A percentile compares a stretch with the other conserved stretches of the same genome.
Conservation (phyloP, 2,329 filamentous ascomycete species). For the Atkinsonella hypoxylon region DNA sequence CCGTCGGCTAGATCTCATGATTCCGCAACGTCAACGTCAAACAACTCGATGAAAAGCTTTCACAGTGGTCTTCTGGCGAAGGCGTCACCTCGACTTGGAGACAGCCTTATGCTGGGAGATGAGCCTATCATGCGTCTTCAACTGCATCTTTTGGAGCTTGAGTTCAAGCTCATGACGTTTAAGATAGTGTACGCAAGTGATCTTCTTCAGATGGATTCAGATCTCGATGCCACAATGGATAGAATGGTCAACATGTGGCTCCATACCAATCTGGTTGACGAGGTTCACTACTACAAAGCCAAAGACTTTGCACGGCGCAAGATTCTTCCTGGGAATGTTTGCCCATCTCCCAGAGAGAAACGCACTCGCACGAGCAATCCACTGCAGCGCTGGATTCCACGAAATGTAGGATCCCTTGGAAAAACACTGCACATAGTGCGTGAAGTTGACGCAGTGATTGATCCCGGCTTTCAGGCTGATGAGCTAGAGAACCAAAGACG, state of each 20-base stretch:
- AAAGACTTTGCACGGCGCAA: constrained; percentile 16
- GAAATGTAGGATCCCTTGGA: constrained; percentile 12
- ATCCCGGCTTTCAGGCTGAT: constrained; percentile 16
- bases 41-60: constrained; percentile 12
- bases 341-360: constrained; percentile 11
- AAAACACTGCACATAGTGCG: constrained; percentile 16
- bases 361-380: constrained; percentile 12
- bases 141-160: constrained; percentile 18
- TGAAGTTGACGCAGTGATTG: constrained; percentile 15
- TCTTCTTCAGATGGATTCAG: constrained; percentile 10
- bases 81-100: constrained; percentile 13
- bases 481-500: constrained; percentile 12
- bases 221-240: constrained; percentile 13
- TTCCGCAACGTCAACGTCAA: constrained; percentile 13
- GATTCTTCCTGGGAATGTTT: constrained; percentile 4
- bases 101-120: constrained; percentile 11
- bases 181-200: constrained; percentile 19
- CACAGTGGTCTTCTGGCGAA: constrained; percentile 10
- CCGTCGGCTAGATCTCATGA: constrained; percentile 13
- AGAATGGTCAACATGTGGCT: constrained; percentile 18
- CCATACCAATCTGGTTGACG: constrained; percentile 16
- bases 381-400: constrained; percentile 13
- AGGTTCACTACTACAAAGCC: constrained; percentile 17
- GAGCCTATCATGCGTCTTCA: constrained; percentile 16
- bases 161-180: constrained; percentile 18